Evolutionary conservation across 1,139 yeast genomes (phyloP).

Genomic region (Debaryomyces nepalensis): DNA sequence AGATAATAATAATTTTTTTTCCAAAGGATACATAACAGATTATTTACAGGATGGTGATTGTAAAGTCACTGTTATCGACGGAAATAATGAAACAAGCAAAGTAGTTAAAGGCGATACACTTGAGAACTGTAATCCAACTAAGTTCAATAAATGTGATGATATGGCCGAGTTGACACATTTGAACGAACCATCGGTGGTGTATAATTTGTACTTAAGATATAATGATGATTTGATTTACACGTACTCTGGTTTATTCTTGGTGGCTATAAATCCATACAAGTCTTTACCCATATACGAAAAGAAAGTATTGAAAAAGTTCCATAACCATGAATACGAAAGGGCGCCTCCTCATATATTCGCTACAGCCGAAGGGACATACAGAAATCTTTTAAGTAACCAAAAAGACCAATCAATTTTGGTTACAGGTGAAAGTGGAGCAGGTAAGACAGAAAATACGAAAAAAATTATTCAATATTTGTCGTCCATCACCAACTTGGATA

Average conservation of each 20-base stretch:
- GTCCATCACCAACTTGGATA: constrained; percentile 54
- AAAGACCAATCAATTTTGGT: constrained; percentile 90
- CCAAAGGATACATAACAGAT: constrained; percentile 69
- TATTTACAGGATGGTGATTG: constrained; percentile 54
- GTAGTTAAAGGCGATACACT: constrained; percentile 49
- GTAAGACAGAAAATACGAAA: constrained; percentile 97
- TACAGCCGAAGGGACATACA: constrained; percentile 84
- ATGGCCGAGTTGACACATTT: constrained; percentile 95
- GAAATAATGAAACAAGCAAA: constrained; percentile 39
- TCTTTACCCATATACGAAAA: constrained; percentile 73
- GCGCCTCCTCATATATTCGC: constrained; percentile 90
- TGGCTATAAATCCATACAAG: constrained; percentile 93
- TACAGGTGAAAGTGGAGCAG: constrained; percentile 99
- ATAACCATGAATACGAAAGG: constrained; percentile 48
- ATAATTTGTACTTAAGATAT: constrained; percentile 80
- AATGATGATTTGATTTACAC: constrained; percentile 77
- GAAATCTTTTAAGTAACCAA: constrained; percentile 69
- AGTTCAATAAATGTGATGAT: constrained; percentile 88
- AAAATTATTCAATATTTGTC: constrained; percentile 92
- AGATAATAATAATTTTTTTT: constrained; percentile 64
- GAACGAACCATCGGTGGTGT: constrained; percentile 92
- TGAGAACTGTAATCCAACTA: constrained; percentile 84
- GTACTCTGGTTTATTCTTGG: constrained; percentile 83
- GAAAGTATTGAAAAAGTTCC: constrained; percentile 59
- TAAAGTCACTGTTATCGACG: constrained; percentile 57